A percentile compares a stretch with the other conserved stretches of the same genome.
Conservation (phyloP, 106 monocot genomes). For the Platanthera guangdongensis region DNA sequence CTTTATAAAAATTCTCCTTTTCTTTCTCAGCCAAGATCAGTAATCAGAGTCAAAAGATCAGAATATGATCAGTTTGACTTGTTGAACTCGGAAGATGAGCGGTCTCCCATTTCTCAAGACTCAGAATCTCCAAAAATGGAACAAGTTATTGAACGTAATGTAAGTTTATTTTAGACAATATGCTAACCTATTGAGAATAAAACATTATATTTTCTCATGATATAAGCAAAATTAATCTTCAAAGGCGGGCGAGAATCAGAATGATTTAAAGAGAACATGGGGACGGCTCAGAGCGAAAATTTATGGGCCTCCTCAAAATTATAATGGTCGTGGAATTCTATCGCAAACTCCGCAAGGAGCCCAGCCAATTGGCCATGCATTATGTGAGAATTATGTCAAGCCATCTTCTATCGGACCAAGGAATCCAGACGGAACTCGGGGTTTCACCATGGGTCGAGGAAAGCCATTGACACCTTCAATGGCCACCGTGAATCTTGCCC, state of each 20-base stretch:
- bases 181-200: background rate
- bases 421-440: slow-evolving; percentile 80
- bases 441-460: slow-evolving; percentile 80
- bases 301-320: slow-evolving; percentile 8
- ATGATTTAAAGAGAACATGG: slow-evolving; percentile 15
- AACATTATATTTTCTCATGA: background rate
- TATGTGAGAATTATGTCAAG: slow-evolving; percentile 14
- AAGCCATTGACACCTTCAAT: slow-evolving; percentile 10
- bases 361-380: background rate
- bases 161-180: background rate
- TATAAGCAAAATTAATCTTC: background rate
- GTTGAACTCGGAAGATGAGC: slow-evolving; percentile 54
- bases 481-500: background rate
- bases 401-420: slow-evolving; percentile 34
- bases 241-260: slow-evolving; percentile 30
- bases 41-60: slow-evolving; percentile 39
- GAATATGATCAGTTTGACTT: slow-evolving; percentile 55
- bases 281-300: slow-evolving; percentile 28
- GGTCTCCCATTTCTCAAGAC: slow-evolving; percentile 29
- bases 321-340: slow-evolving; percentile 26
- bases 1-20: background rate
- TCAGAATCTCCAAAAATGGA: slow-evolving; percentile 16
- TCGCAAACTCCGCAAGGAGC: slow-evolving; percentile 16
- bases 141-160: slow-evolving; percentile 25
- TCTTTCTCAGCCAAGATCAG: slow-evolving; percentile 54